A percentile compares a stretch with the other conserved stretches of the same genome.
Conservation (phyloP, 257 asterid genomes). For the Solanum chilense region DNA sequence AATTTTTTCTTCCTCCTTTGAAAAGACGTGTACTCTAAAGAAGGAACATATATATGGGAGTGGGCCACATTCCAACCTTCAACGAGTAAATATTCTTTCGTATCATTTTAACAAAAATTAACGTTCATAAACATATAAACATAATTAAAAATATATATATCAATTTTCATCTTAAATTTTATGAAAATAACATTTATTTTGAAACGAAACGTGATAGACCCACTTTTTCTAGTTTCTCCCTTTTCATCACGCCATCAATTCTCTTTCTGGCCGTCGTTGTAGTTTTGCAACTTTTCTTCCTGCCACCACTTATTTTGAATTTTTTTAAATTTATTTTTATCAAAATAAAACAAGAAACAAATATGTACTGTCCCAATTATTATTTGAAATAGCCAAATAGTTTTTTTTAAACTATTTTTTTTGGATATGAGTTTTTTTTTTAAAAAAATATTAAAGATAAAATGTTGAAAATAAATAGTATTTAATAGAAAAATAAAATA, state of each 20-base stretch:
- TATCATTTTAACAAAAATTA: not conserved
- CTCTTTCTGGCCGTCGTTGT: not conserved
- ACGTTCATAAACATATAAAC: not conserved
- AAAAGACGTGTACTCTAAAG: slow-evolving; percentile 41
- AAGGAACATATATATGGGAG: slow-evolving; percentile 37
- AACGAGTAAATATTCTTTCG: not conserved
- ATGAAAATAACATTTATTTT: not conserved
- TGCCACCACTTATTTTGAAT: not conserved
- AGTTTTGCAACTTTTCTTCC: not conserved
- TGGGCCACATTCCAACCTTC: slow-evolving; percentile 17
- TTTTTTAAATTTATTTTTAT: too few species aligned
- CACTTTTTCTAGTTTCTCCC: not conserved
- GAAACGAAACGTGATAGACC: not conserved
- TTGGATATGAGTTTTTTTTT: not conserved
- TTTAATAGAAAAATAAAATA: too few species aligned
- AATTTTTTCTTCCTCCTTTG: slow-evolving; percentile 7
- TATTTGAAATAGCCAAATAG: not conserved
- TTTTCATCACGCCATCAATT: not conserved
- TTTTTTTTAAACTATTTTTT: not conserved
- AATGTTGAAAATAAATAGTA: too few species aligned
- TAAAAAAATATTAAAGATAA: not conserved
- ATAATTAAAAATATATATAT: not conserved
- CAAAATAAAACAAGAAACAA: not conserved
- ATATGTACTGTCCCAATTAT: not conserved
- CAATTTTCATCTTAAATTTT: not conserved